Evolutionary conservation across 768 basidiomycete genomes (phyloP), one percentile per base, ranked within the genome.

Genomic region (Leucosporidium creatinivorum): DNA sequence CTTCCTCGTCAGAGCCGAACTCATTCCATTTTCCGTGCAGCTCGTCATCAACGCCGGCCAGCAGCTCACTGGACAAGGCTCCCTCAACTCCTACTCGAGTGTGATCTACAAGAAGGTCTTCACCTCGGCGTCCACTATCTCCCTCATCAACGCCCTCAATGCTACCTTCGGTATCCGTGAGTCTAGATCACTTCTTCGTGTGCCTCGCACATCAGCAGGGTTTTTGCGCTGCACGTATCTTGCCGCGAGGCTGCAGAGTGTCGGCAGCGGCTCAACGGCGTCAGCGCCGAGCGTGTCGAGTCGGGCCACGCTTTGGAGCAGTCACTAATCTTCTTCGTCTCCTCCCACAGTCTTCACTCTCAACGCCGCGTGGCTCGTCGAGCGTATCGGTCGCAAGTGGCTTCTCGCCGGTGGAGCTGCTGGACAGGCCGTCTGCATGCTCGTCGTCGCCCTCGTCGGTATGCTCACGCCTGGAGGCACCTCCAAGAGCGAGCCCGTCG

Each of bases 51-150:
- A 54, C 52, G 52, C 52, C 12, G 52, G 52, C 18, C 52, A 54
- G 25, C 52, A 54, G 52, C 52, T 54, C 52, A 54, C 52, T 15
- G 52, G 52, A 54, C 52, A 54, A 54, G 52, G 52, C 25, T 54
- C 52, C 15, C 52, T 54, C 52, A 54, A 54, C 52, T 54, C 52
- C 3, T 54, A 54, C 52, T 26, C 25, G 25, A 28, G 26, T 26
- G 28, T 54, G 26, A 54, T 54, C 25, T 54, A 54, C 52, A 54
- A 54, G 25, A 25, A 28, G 15, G 52, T 54, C 52, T 54, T 54
- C 26, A 26, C 2, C n/a, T 26, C 15, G 25, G 52, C 52, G 4
- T 28, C 25, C 10, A 54, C 52, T 5, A 54, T 54, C 52, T 54
- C 52, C 17, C 25, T 54, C n/a, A 54, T 54, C 52, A 54, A 54